A percentile compares a stretch with the other conserved stretches of the same genome.
These are phyloP conservation scores for Pyrus hybrid DNA, from an alignment of 331 rosid genomes.

Conservation along the genomic window DNA sequence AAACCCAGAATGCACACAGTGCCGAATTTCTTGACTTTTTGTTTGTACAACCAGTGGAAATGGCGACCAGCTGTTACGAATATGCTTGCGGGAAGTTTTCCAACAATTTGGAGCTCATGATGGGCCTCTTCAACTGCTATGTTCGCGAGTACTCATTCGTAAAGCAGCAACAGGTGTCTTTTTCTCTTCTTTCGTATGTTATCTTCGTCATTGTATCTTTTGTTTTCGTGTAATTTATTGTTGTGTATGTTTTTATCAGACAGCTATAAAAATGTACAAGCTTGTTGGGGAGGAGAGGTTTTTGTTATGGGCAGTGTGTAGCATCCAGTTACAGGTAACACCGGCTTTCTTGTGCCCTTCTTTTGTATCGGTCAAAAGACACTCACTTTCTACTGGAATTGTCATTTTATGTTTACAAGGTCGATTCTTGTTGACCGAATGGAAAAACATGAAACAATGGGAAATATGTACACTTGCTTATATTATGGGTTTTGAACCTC, in stretches of 20 bases:
- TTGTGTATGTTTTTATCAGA: slow-evolving; percentile 37
- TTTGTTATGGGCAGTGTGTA: slow-evolving; percentile 97
- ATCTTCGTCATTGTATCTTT: neutral
- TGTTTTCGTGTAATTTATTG: neutral
- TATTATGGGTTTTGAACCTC: slow-evolving; percentile 17
- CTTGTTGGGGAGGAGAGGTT: slow-evolving; percentile 83
- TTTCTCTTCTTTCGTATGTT: neutral
- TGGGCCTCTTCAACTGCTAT: slow-evolving; percentile 92
- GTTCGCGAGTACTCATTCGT: slow-evolving; percentile 94
- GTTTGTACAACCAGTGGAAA: slow-evolving; percentile 55
- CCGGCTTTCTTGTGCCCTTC: neutral
- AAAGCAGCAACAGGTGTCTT: slow-evolving; percentile 93
- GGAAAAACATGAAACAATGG: neutral
- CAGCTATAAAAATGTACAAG: slow-evolving; percentile 97
- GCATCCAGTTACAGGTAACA: slow-evolving; percentile 95
- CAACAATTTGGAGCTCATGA: slow-evolving; percentile 67
- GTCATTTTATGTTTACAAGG: neutral
- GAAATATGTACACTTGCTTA: slow-evolving; percentile 3
- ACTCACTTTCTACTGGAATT: neutral
- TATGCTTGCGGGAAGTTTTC: slow-evolving; percentile 82
- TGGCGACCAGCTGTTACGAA: slow-evolving; percentile 86
- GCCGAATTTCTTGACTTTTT: slow-evolving; percentile 8
- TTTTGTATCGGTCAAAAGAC: neutral
- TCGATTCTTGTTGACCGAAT: neutral
- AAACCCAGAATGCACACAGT: neutral